Evolutionary conservation across 2,329 filamentous ascomycete genomes (phyloP), one percentile per base, ranked within the genome.

Genomic region (Aspergillus transmontanensis): DNA sequence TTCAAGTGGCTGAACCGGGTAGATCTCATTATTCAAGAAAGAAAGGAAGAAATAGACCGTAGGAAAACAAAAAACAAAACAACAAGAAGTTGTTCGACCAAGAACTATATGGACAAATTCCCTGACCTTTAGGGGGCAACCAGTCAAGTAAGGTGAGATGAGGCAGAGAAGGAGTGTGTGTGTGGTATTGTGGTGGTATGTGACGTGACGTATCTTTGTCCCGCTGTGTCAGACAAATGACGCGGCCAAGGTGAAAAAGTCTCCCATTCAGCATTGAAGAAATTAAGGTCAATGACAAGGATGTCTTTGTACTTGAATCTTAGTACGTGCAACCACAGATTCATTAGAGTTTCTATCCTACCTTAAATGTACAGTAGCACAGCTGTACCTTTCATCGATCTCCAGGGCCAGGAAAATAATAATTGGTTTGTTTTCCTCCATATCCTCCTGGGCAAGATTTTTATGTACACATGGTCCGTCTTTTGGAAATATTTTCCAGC

Each of bases 1-100:
- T 63, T 64, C 59, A 45, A 60, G 62, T 64, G 65, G 60, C 64
- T 64, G 64, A 66, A 58, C 50, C 55, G 36, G 45, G 63, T 48
- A 66, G 61, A 67, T 66, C 66, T 34, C 23, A 62, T 59, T 61
- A 51, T 54, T 4, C 32, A 54, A 54, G 34, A 36, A 36, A 9
- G 6, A 51, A 32, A 51, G 26, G 28, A 51, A 28, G 16, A 32
- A 5, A 30, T 28, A 28, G 26, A 28, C 5, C 6, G 26, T 6
- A 28, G 4, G 6, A 28, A 28, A 26, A 26, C 4, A 26, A 28
- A 28, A 28, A 28, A 28, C 23, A 26, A 28, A 28, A 7, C 26
- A 28, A 28, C 26, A 28, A 28, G 26, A 28, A 28, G 26, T 7
- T 28, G 26, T 28, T 28, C 6, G 12, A 12, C 6, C n/a, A 23